Evolutionary conservation across 257 asterid genomes (phyloP).

Genomic region (Solanum sparsipilum): DNA sequence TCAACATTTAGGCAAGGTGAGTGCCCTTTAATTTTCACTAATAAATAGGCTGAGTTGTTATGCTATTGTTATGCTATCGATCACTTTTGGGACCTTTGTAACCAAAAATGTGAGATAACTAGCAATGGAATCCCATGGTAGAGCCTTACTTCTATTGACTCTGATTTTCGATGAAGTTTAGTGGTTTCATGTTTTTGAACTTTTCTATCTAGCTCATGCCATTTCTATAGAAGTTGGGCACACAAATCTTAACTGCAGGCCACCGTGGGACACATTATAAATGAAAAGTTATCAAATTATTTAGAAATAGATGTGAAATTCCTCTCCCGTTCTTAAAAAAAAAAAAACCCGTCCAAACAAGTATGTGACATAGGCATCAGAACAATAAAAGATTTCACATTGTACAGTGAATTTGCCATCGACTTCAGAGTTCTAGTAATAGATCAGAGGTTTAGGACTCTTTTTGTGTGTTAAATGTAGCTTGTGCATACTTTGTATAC

Average conservation of each 20-base stretch:
- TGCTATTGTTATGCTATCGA: background rate
- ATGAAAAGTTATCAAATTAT: background rate
- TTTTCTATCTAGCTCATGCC: background rate
- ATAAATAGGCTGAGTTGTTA: background rate
- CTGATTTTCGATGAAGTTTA: background rate
- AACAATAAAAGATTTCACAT: background rate
- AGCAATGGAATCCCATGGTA: background rate
- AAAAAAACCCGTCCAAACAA: background rate
- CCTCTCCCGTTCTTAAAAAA: background rate
- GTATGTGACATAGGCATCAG: background rate
- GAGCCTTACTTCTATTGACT: background rate
- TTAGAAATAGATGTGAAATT: background rate
- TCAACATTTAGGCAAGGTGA: background rate
- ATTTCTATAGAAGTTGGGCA: background rate
- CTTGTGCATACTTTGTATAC: background rate
- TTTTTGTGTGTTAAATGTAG: background rate
- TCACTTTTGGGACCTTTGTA: background rate
- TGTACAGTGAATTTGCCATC: background rate
- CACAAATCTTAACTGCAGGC: background rate
- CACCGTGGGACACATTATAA: background rate
- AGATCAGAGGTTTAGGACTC: background rate
- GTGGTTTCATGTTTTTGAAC: background rate
- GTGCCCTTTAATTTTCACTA: background rate
- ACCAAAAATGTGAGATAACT: background rate
- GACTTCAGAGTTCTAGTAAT: background rate